phyloP scores from a whole-genome alignment of 305 asterid genomes.

The Euphrasia arctica region DNA sequence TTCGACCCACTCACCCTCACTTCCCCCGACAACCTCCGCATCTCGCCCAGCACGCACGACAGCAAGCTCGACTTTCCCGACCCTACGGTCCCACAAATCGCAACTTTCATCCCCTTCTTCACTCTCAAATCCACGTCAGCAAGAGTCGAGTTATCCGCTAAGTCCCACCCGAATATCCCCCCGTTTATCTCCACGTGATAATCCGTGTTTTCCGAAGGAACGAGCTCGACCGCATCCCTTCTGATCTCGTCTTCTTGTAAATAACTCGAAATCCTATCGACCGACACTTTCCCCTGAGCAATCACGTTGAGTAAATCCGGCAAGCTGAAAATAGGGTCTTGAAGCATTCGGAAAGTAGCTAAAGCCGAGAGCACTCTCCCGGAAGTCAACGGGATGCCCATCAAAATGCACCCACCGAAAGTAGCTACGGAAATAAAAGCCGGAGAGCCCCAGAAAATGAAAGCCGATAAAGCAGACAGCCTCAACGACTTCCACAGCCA shows the following conservation, averaged over 20 bases:
- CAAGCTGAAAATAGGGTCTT: conserved; percentile 86
- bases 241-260: conserved; percentile 80
- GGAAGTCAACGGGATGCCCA: conserved; percentile 94
- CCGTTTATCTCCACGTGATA: conserved; percentile 58
- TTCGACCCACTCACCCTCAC: conserved; percentile 77
- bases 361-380: conserved; percentile 85
- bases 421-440: conserved; percentile 81
- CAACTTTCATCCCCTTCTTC: conserved; percentile 89
- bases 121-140: conserved; percentile 57
- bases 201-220: conserved; percentile 41
- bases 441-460: conserved; percentile 93
- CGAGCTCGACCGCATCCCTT: conserved; percentile 50
- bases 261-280: conserved; percentile 76
- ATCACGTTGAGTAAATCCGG: conserved; percentile 78
- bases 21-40: conserved; percentile 66
- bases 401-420: conserved; percentile 76
- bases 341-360: conserved; percentile 96
- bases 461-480: conserved; percentile 53
- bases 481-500: conserved; percentile 86
- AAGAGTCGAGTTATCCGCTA: conserved; percentile 45
- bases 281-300: conserved; percentile 95
- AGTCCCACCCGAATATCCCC: conserved; percentile 79
- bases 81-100: conserved; percentile 93
- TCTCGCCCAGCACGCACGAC: conserved; percentile 88
- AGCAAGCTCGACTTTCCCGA: conserved; percentile 96